Conservation (phyloP, 805 yeast genomes). For the Sporopachydermia quercuum region DNA sequence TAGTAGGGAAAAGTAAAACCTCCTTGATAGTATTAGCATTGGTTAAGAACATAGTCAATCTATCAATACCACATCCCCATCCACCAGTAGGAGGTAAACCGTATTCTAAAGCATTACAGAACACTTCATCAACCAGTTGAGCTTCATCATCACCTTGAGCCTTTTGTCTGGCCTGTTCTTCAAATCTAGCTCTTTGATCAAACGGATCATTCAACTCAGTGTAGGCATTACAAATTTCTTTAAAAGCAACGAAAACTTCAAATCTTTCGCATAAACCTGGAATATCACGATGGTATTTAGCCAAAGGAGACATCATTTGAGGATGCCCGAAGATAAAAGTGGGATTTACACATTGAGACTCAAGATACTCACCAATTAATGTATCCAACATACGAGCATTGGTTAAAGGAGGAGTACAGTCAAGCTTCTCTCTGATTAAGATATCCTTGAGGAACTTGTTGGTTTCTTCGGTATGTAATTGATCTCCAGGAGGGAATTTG, state of each 20-base stretch:
- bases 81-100: conserved; percentile 99
- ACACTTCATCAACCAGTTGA: conserved; percentile 88
- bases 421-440: conserved; percentile 66
- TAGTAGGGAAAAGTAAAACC: conserved; percentile 94
- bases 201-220: conserved; percentile 98
- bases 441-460: conserved; percentile 76
- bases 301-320: conserved; percentile 98
- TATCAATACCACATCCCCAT: conserved; percentile 99
- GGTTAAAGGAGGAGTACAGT: conserved; percentile 83
- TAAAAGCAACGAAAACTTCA: conserved; percentile 96
- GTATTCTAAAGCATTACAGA: conserved; percentile 94
- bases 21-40: conserved; percentile 95
- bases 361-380: conserved; percentile 84
- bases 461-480: conserved; percentile 87
- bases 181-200: conserved; percentile 94
- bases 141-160: conserved; percentile 99
- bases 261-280: conserved; percentile 97
- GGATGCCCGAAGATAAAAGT: conserved; percentile 98
- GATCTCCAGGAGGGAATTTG: conserved; percentile 90
- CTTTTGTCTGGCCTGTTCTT: conserved; percentile 98
- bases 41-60: conserved; percentile 95
- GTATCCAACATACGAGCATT: conserved; percentile 98
- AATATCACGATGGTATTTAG: conserved; percentile 81
- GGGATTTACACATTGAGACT: conserved; percentile 90
- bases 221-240: conserved; percentile 96